Percentiles rank a stretch among this genome's conserved stretches.
Evolutionary conservation across 495 filamentous ascomycete species (phyloP).

Genomic region (Tuber aestivum): DNA sequence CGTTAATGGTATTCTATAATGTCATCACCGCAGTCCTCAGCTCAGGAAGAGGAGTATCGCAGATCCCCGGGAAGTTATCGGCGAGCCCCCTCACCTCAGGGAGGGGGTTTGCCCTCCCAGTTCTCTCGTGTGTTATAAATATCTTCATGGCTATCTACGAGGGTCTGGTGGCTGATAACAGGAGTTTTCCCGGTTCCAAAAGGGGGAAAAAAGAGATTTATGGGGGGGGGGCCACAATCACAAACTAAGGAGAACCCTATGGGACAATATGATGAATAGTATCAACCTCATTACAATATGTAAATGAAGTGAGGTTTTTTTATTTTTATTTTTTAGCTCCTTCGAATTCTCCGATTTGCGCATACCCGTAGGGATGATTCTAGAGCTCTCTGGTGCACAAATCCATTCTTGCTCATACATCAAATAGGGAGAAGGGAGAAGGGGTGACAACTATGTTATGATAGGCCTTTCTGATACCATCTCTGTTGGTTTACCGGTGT

Average conservation of each 20-base stretch:
- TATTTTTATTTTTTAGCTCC: no score
- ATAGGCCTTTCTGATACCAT: no score
- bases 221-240: background rate
- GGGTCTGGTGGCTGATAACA: no score
- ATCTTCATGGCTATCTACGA: no score
- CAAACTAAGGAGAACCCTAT: background rate
- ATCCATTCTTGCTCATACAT: background rate
- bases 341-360: background rate
- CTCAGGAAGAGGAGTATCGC: no score
- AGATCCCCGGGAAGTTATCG: no score
- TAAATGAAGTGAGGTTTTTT: background rate
- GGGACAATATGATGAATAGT: background rate
- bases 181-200: no score
- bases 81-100: no score
- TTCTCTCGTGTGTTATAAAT: no score
- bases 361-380: background rate
- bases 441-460: background rate
- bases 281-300: background rate
- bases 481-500: no score
- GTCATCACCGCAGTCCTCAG: background rate
- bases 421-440: background rate
- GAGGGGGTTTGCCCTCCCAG: no score
- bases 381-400: background rate
- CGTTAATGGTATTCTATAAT: background rate
- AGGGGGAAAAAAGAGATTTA: background rate